phyloP scores from a whole-genome alignment of 2,329 filamentous ascomycete species.

The Aspergillus sp. region DNA sequence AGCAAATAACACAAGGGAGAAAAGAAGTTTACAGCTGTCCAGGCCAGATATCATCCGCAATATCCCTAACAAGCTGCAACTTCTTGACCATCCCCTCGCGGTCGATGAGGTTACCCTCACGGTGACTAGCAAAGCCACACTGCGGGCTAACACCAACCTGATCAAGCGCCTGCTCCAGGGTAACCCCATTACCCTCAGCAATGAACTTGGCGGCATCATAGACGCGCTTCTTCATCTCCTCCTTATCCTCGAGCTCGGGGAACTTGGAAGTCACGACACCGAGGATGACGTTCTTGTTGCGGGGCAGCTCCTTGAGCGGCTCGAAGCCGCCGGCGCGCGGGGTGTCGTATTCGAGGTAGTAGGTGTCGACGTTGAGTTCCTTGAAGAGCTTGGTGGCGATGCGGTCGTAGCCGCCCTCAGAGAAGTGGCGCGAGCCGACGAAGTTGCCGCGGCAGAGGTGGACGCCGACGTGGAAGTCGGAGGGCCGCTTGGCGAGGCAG shows the following conservation, averaged over 20 bases:
- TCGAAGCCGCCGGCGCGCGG: conserved; percentile 65
- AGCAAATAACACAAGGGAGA: neutral
- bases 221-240: conserved; percentile 61
- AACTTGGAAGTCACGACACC: conserved; percentile 66
- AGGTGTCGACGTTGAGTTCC: conserved; percentile 63
- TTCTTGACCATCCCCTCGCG: conserved; percentile 73
- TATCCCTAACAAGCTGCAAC: conserved; percentile 66
- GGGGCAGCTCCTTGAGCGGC: conserved; percentile 61
- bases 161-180: conserved; percentile 65
- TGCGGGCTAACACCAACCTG: conserved; percentile 69
- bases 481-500: conserved; percentile 61
- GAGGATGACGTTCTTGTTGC: conserved; percentile 63
- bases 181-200: conserved; percentile 65
- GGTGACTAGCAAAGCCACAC: conserved; percentile 73
- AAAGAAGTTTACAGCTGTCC: conserved; percentile 44
- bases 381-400: conserved; percentile 67
- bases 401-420: conserved; percentile 65
- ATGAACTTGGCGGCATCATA: conserved; percentile 66
- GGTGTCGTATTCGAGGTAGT: conserved; percentile 70
- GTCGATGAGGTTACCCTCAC: conserved; percentile 68
- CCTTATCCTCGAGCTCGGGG: conserved; percentile 61
- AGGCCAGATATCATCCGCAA: conserved; percentile 73
- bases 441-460: conserved; percentile 71
- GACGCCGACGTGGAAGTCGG: conserved; percentile 73
- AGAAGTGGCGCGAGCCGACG: conserved; percentile 65